Percentiles rank a stretch among this genome's conserved stretches.
These are phyloP conservation scores for Spathaspora passalidarum DNA, from an alignment of 805 yeast genomes.

Conservation along the genomic window DNA sequence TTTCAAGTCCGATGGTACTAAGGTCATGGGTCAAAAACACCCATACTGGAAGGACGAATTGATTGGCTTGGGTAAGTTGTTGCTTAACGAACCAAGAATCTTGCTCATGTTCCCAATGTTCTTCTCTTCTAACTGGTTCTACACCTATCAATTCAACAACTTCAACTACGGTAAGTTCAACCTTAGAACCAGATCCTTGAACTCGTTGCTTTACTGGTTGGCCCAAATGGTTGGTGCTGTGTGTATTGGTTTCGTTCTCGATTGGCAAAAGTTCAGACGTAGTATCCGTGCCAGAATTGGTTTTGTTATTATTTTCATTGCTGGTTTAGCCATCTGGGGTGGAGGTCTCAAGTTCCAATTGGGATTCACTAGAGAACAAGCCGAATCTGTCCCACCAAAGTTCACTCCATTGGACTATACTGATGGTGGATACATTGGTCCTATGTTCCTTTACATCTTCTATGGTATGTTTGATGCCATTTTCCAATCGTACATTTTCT, in stretches of 20 bases:
- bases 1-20: slow-evolving; percentile 47
- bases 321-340: slow-evolving; percentile 54
- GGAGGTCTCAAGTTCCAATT: slow-evolving; percentile 52
- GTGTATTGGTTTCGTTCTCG: slow-evolving; percentile 47
- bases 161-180: slow-evolving; percentile 55
- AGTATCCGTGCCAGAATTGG: slow-evolving; percentile 47
- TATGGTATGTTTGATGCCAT: slow-evolving; percentile 60
- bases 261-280: slow-evolving; percentile 39
- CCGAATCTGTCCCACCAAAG: slow-evolving; percentile 13
- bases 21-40: slow-evolving; percentile 42
- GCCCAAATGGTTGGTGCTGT: slow-evolving; percentile 59
- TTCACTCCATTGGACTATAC: slow-evolving; percentile 43
- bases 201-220: slow-evolving; percentile 59
- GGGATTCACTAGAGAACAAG: slow-evolving; percentile 37
- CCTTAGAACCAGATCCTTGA: slow-evolving; percentile 58
- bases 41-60: slow-evolving; percentile 48
- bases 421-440: slow-evolving; percentile 50
- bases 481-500: slow-evolving; percentile 56
- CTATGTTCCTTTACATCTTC: slow-evolving; percentile 59
- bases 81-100: slow-evolving; percentile 43
- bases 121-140: slow-evolving; percentile 63
- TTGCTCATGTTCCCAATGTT: slow-evolving; percentile 55
- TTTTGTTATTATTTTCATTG: slow-evolving; percentile 34
- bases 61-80: slow-evolving; percentile 34
- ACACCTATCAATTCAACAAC: slow-evolving; percentile 62